Conservation (phyloP, 2,329 filamentous ascomycete species). For the Sporothrix mexicana region DNA sequence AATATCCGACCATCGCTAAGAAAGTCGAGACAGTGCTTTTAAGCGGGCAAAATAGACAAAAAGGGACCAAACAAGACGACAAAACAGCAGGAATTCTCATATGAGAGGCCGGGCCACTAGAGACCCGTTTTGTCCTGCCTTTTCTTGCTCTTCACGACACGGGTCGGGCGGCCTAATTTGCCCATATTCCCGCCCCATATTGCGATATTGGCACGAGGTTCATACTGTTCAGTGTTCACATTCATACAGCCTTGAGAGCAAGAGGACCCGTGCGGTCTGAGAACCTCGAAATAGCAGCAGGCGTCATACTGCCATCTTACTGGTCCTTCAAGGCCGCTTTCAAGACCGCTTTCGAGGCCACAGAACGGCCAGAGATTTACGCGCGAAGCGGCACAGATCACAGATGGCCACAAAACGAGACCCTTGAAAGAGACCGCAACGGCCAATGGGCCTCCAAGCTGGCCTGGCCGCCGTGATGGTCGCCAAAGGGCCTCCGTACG, state of each 20-base stretch:
- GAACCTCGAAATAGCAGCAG: slow-evolving; percentile 13
- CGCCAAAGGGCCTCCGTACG: background rate
- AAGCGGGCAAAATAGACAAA: background rate
- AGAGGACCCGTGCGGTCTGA: background rate
- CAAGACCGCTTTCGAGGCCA: slow-evolving; percentile 12
- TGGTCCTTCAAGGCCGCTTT: background rate
- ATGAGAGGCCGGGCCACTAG: background rate
- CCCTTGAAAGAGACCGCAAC: background rate
- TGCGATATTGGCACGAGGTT: background rate
- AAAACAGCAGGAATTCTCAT: background rate
- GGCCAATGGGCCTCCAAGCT: background rate
- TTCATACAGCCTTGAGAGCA: background rate
- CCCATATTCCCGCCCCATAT: slow-evolving; percentile 1
- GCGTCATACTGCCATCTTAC: background rate
- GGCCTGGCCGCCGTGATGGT: slow-evolving; percentile 6
- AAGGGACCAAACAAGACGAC: background rate
- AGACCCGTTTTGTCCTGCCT: background rate
- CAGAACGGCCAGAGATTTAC: background rate
- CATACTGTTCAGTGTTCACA: background rate
- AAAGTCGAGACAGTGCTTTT: background rate
- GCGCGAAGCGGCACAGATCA: slow-evolving; percentile 17
- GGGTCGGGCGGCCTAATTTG: slow-evolving; percentile 9
- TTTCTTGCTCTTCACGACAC: background rate
- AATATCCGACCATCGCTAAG: background rate
- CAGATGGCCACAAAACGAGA: background rate